Conservation (phyloP, 2,329 filamentous ascomycete genomes). For the Aurifilum marmelostoma region DNA sequence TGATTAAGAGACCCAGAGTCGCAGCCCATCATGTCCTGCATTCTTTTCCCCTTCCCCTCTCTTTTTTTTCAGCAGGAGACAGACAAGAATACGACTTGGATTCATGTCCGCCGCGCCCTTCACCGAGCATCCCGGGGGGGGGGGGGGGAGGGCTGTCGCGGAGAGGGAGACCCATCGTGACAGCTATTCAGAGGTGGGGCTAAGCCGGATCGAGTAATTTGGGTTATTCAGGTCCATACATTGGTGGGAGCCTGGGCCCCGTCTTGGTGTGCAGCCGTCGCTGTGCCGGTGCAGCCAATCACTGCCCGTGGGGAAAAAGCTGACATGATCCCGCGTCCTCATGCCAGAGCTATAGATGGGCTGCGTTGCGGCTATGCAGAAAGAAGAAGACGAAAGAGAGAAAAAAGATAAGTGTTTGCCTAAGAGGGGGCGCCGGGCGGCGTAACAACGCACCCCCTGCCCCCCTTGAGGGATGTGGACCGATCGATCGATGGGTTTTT, state of each 20-base stretch:
- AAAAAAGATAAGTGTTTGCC: no score
- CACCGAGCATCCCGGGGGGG: constrained; percentile 1
- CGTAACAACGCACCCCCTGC: no score
- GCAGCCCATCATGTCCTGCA: background rate
- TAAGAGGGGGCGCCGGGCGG: no score
- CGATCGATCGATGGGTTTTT: background rate
- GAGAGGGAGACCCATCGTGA: background rate
- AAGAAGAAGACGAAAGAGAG: background rate
- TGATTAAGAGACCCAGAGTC: background rate
- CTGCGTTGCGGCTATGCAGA: background rate
- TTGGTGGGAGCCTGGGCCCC: background rate
- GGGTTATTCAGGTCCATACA: constrained; percentile 17
- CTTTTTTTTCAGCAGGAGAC: background rate
- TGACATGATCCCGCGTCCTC: background rate
- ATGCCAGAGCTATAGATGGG: background rate
- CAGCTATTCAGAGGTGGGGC: background rate
- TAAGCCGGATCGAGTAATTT: constrained; percentile 12
- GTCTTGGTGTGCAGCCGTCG: background rate
- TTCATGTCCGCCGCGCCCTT: background rate
- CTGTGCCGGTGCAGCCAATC: background rate
- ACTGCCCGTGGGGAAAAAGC: background rate
- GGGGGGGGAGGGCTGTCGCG: background rate
- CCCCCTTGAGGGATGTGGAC: no score
- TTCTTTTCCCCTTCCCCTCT: background rate
- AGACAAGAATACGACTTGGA: background rate